Percentiles rank a stretch among this genome's conserved stretches.
phyloP scores from a whole-genome alignment of 1,139 yeast species.

The Wickerhamiella infanticola region DNA sequence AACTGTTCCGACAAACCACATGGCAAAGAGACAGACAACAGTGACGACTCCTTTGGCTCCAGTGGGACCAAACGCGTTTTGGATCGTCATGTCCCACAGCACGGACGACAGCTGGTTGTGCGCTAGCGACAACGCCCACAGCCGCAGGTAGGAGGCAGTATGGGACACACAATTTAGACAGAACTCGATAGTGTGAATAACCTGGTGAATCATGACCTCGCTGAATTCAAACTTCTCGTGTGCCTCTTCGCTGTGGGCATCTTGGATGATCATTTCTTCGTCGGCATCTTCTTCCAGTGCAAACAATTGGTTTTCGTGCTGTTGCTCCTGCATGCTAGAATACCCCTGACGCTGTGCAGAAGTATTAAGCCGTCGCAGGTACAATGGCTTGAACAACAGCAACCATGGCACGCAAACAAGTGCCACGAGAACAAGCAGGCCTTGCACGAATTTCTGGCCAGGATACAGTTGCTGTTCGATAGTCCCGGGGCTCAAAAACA shows the following conservation, averaged over 20 bases:
- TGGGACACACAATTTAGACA: conserved; percentile 96
- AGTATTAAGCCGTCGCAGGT: conserved; percentile 31
- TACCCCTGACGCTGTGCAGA: conserved; percentile 16
- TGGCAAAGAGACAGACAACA: conserved; percentile 68
- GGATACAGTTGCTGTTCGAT: conserved; percentile 71
- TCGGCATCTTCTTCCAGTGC: conserved; percentile 23
- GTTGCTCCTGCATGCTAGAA: conserved; percentile 14
- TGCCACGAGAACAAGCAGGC: conserved; percentile 58
- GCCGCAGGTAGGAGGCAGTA: conserved; percentile 89
- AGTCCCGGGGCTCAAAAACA: conserved; percentile 88
- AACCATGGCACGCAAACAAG: conserved; percentile 91
- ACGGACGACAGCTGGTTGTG: conserved; percentile 93
- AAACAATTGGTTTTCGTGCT: conserved; percentile 15
- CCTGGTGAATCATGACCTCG: conserved; percentile 93
- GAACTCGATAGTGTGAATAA: conserved; percentile 94
- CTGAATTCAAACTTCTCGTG: conserved; percentile 58
- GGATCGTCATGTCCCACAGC: conserved; percentile 89
- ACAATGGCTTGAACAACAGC: conserved; percentile 72
- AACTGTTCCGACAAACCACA: conserved; percentile 90
- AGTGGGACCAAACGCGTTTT: conserved; percentile 60
- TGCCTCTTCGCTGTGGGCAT: conserved; percentile 24
- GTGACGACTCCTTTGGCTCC: conserved; percentile 56
- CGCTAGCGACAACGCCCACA: conserved; percentile 96
- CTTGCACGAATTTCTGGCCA: conserved; percentile 72
- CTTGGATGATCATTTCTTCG: conserved; percentile 15